Evolutionary conservation across 1,139 yeast species (phyloP).

Genomic region (Meyerozyma carpophila): DNA sequence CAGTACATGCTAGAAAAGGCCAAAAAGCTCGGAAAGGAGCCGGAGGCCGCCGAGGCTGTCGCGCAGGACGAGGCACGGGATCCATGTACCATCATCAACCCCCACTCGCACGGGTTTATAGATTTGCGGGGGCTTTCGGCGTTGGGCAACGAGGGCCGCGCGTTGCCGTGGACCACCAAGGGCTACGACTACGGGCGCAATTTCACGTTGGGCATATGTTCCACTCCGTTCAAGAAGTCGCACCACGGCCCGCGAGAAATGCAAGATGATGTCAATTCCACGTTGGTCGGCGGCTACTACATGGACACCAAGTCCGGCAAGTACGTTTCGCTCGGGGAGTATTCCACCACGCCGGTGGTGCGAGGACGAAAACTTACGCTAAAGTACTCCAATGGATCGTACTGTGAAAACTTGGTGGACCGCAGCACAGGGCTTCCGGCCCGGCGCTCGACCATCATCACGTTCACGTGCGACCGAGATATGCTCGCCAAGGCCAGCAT

Average conservation of each 20-base stretch:
- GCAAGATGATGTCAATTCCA: conserved; percentile 33
- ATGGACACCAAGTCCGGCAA: conserved; percentile 45
- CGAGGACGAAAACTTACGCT: conserved; percentile 69
- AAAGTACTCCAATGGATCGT: conserved; percentile 68
- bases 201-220: conserved; percentile 77
- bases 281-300: conserved; percentile 65
- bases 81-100: conserved; percentile 53
- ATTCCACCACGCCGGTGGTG: conserved; percentile 53
- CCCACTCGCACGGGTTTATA: conserved; percentile 48
- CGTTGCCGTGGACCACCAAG: conserved; percentile 58
- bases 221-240: conserved; percentile 49
- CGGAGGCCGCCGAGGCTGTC: conserved; percentile 5
- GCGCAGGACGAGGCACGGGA: conserved; percentile 20
- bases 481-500: conserved; percentile 61
- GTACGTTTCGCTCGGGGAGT: conserved; percentile 63
- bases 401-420: conserved; percentile 42
- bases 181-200: conserved; percentile 71
- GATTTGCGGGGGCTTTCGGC: conserved; percentile 51
- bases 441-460: conserved; percentile 59
- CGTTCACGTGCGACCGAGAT: conserved; percentile 79
- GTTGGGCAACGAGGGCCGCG: conserved; percentile 33
- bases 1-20: conserved; percentile 1
- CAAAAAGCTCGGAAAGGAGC: conserved; percentile 2
- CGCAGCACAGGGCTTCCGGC: conserved; percentile 34
- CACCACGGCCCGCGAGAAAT: conserved; percentile 26